These are phyloP conservation scores for Acer saccharum DNA, from an alignment of 345 rosid genomes.

Conservation along the genomic window DNA sequence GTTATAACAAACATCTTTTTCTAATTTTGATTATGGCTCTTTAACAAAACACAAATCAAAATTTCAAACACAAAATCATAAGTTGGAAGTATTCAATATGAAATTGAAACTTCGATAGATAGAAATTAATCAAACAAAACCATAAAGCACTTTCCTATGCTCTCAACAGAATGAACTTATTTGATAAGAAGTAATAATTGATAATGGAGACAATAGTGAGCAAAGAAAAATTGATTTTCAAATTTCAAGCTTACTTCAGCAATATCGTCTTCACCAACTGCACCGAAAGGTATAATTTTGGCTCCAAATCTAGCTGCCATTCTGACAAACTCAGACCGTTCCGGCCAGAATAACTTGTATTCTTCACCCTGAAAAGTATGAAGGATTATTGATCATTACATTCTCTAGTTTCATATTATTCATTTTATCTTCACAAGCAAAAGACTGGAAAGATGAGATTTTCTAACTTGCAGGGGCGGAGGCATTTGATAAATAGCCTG, in stretches of 20 bases:
- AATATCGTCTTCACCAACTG: conserved; percentile 82
- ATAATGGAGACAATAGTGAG: neutral
- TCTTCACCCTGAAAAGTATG: conserved; percentile 61
- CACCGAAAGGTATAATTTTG: conserved; percentile 72
- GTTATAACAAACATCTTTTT: too few species aligned
- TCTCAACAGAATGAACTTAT: neutral
- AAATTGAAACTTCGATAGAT: neutral
- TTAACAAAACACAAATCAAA: neutral
- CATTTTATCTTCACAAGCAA: neutral
- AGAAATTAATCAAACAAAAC: neutral
- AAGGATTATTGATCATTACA: neutral
- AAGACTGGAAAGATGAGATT: neutral
- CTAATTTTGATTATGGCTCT: too few species aligned
- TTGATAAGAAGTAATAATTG: neutral
- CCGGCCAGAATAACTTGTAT: conserved; percentile 78
- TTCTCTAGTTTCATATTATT: neutral
- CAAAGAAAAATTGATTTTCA: neutral
- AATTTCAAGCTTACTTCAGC: conserved; percentile 47
- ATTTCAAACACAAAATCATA: neutral
- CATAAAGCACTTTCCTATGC: neutral
- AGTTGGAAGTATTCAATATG: neutral
- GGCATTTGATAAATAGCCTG: too few species aligned
- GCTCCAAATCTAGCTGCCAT: conserved; percentile 84
- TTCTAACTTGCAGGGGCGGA: too few species aligned
- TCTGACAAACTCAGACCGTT: conserved; percentile 73